phyloP scores from a whole-genome alignment of 805 yeast species.

The Metschnikowia orientalis region DNA sequence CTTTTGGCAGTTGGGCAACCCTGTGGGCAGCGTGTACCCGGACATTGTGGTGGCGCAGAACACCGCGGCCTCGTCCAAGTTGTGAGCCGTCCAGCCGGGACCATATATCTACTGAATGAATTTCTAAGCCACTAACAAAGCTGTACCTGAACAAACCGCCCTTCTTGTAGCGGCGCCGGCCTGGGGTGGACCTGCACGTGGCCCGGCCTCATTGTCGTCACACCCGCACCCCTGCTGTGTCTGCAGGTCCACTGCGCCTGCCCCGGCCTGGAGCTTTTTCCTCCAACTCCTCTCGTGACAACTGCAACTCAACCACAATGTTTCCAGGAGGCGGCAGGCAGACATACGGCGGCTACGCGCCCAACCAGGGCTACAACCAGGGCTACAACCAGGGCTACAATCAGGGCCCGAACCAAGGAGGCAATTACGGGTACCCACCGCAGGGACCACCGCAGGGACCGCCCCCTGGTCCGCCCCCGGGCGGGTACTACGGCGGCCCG shows the following conservation, averaged over 20 bases:
- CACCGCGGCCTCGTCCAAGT: slow-evolving; percentile 22
- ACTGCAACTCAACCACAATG: slow-evolving; percentile 16
- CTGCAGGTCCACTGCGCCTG: no score
- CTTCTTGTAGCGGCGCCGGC: no score
- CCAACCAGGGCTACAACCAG: slow-evolving; percentile 4
- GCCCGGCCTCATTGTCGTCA: no score
- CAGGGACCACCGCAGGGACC: slow-evolving; percentile 20
- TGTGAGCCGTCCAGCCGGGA: no score
- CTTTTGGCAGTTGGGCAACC: slow-evolving; percentile 71
- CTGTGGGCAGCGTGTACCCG: slow-evolving; percentile 35
- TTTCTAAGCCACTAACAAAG: no score
- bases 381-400: slow-evolving; percentile 11
- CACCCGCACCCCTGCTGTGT: no score
- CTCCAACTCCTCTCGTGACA: no score
- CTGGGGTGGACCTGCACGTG: no score
- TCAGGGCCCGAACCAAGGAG: slow-evolving; percentile 9
- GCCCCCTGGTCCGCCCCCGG: slow-evolving; percentile 19
- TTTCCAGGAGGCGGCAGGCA: slow-evolving; percentile 24
- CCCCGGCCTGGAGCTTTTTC: no score
- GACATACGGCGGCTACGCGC: slow-evolving; percentile 15
- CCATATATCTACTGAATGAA: no score
- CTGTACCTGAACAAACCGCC: no score
- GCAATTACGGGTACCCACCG: slow-evolving; percentile 7
- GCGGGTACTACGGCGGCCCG: slow-evolving; percentile 20
- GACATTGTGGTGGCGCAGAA: slow-evolving; percentile 26